Base-by-base conservation (phyloP, 1,139 yeast species). In the Meyerozyma carpophila region DNA sequence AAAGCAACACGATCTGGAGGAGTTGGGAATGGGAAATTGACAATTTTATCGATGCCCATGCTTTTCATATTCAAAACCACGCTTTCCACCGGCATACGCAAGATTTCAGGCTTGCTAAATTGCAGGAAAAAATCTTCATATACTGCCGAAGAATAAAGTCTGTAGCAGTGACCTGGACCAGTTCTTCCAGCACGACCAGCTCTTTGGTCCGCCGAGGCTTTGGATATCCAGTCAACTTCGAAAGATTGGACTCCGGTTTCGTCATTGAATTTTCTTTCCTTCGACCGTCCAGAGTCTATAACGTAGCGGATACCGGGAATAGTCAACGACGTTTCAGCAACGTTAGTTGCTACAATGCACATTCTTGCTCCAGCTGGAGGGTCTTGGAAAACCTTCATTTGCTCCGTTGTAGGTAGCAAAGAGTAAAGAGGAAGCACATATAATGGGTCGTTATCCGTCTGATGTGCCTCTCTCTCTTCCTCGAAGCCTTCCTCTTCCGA, bases 151-250 rank as follows among this genome's bases (percentile, higher is more conserved):
- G 98, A 91, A 56, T 75, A 94, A 20, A 94, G 66, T 47, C 98
- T 73, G 61, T 94, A 94, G 61, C 97, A 89, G 58, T 94, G 98
- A 44, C 99, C 99, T 0, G 98, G 98, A 0, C 98, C 98, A 0
- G 98, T 93, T 78, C 99, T 86, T 60, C 98, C 99, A 42, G 99
- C 98, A 75, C 99, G 84, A 64, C 98, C 98, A 31, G 96, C 68
- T 67, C 98, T 77, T 70, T 94, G 99, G 51, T 82, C 94, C 0
- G 98, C 94, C 46, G 96, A 86, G 0, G 99, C 98, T 56, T 94
- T 90, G 34, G 96, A 85, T 11, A 93, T 74, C 98, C 98, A 94
- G 46, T 82, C 88, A 42, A 94, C 77, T 57, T 86, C 95, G 63
- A 86, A 94, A 46, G 95, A 86, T 62, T 93, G 98, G 25, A 93